These are phyloP conservation scores for Cynara cardunculus DNA, from an alignment of 129 eudicot species.

Conservation along the genomic window DNA sequence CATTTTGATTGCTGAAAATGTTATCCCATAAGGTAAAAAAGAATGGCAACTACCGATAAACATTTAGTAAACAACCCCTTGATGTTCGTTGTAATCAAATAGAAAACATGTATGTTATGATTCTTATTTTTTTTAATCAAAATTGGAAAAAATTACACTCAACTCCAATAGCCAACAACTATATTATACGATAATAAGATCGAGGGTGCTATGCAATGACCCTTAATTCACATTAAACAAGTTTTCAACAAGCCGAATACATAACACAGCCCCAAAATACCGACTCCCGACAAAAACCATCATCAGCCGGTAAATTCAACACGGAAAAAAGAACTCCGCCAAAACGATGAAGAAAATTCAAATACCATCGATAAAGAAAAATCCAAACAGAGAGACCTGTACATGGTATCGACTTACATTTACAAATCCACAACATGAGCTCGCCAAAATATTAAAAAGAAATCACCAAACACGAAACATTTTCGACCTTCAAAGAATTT, in stretches of 20 bases:
- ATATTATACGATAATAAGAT: too few species aligned
- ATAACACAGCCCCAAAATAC: background rate
- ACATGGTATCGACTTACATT: conserved; percentile 18
- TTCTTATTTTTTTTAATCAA: too few species aligned
- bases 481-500: conserved; percentile 5
- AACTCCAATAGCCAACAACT: too few species aligned
- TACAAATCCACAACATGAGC: conserved; percentile 32
- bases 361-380: background rate
- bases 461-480: conserved; percentile 4
- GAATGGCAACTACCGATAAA: too few species aligned
- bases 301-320: background rate
- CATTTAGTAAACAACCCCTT: too few species aligned
- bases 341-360: background rate
- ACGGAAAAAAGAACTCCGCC: background rate
- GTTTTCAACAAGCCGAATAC: background rate
- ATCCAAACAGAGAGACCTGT: conserved; percentile 7
- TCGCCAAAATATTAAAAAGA: conserved; percentile 9
- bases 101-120: too few species aligned
- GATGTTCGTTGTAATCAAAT: too few species aligned
- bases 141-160: too few species aligned
- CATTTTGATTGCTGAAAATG: too few species aligned
- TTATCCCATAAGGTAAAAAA: too few species aligned
- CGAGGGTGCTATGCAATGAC: background rate
- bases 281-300: background rate
- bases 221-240: background rate